These are phyloP conservation scores for Amorphotheca resinae DNA, from an alignment of 495 filamentous ascomycete species.

Conservation along the genomic window DNA sequence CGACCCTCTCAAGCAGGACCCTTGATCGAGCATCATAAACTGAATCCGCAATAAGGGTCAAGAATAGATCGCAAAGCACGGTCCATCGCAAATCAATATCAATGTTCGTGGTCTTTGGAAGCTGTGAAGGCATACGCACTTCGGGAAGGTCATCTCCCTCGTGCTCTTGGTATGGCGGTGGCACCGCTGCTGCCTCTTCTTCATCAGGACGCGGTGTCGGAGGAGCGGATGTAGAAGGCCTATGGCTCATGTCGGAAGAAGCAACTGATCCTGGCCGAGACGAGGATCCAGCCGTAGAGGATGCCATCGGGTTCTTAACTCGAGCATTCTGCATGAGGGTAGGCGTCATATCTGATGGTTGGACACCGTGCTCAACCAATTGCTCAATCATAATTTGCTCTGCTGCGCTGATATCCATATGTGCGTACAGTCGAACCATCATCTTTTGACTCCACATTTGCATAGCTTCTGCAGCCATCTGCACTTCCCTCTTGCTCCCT, in stretches of 20 bases:
- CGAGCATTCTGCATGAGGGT: constrained; percentile 85
- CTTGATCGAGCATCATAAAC: constrained; percentile 87
- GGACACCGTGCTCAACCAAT: constrained; percentile 79
- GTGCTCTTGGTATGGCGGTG: constrained; percentile 61
- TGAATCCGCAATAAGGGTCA: constrained; percentile 89
- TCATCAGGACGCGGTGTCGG: constrained; percentile 16
- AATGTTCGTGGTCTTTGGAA: constrained; percentile 68
- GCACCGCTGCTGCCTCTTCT: constrained; percentile 36
- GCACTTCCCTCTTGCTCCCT: constrained; percentile 54
- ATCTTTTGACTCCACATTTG: constrained; percentile 97
- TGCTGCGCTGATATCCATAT: constrained; percentile 86
- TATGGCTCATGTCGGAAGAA: constrained; percentile 4
- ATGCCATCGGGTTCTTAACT: constrained; percentile 83
- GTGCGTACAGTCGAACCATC: constrained; percentile 83
- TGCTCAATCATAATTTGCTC: constrained; percentile 99
- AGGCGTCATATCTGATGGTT: constrained; percentile 68
- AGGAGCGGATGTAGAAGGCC: constrained; percentile 18
- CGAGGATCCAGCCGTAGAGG: constrained; percentile 2
- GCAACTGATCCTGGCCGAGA: constrained; percentile 7
- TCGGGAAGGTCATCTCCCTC: constrained; percentile 58
- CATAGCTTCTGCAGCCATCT: constrained; percentile 58
- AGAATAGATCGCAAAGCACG: constrained; percentile 89
- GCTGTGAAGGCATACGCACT: constrained; percentile 67
- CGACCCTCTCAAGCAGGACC: constrained; percentile 72
- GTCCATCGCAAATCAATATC: constrained; percentile 98